Percentiles rank a stretch among this genome's conserved stretches.
Conservation (phyloP, 2,329 filamentous ascomycete species). For the Trichoderma arundinaceum region DNA sequence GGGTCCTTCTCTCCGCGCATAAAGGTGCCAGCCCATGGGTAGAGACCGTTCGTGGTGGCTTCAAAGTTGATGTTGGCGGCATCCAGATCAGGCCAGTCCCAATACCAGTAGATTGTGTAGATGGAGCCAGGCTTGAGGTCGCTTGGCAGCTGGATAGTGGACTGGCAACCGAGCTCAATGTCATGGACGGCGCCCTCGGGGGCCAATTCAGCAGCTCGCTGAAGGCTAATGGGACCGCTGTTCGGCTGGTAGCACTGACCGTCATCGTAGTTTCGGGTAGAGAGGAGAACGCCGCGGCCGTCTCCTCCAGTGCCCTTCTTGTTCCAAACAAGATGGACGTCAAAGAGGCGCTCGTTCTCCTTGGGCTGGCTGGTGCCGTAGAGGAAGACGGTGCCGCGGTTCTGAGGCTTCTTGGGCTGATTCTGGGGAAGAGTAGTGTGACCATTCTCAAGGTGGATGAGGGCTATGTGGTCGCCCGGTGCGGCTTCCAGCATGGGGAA, state of each 20-base stretch:
- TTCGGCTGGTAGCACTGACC: conserved; percentile 87
- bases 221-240: conserved; percentile 58
- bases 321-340: conserved; percentile 82
- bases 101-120: conserved; percentile 93
- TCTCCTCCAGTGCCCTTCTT: conserved; percentile 80
- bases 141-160: conserved; percentile 75
- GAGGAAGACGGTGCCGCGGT: conserved; percentile 74
- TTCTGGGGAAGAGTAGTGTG: conserved; percentile 68
- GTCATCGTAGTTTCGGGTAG: conserved; percentile 84
- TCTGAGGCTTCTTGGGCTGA: conserved; percentile 64
- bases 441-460: conserved; percentile 76
- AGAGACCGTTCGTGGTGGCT: conserved; percentile 49
- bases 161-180: conserved; percentile 76
- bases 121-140: conserved; percentile 65
- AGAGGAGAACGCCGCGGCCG: conserved; percentile 74
- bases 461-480: conserved; percentile 67
- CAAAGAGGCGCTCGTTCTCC: conserved; percentile 54
- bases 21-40: conserved; percentile 50
- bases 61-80: conserved; percentile 49
- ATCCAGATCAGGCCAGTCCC: conserved; percentile 81
- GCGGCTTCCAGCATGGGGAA: conserved; percentile 67
- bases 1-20: conserved; percentile 48
- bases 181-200: conserved; percentile 60
- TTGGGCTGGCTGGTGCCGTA: conserved; percentile 71
- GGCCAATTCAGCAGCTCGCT: conserved; percentile 63